Evolutionary conservation across 169 alveolate species (phyloP).

Genomic region (Plasmodium adleri): DNA sequence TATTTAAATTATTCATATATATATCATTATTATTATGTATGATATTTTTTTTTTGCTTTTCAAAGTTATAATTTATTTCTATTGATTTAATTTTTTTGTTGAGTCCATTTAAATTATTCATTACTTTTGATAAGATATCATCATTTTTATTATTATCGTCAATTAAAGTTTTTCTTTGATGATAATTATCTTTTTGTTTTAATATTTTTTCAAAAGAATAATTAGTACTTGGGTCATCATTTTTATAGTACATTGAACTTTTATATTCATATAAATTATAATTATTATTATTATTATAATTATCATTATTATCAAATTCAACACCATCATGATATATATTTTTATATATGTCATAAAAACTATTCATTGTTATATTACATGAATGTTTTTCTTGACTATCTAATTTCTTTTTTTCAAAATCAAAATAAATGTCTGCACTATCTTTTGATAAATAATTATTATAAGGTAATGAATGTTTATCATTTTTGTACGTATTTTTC

Average conservation of each 20-base stretch:
- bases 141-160: not conserved
- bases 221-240: slow-evolving; percentile 43
- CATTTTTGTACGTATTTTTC: not conserved
- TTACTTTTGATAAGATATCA: slow-evolving; percentile 21
- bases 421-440: slow-evolving; percentile 51
- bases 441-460: slow-evolving; percentile 27
- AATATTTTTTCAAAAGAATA: slow-evolving; percentile 66
- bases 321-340: too few species aligned
- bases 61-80: slow-evolving; percentile 23
- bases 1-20: not conserved
- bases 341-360: slow-evolving; percentile 2
- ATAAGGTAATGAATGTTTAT: not conserved
- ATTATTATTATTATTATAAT: not conserved
- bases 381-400: slow-evolving; percentile 10
- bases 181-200: not conserved
- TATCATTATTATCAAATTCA: not conserved
- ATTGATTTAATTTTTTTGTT: slow-evolving; percentile 43
- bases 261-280: slow-evolving; percentile 8
- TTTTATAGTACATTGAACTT: slow-evolving; percentile 6
- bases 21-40: not conserved
- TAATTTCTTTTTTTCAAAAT: slow-evolving; percentile 49
- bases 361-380: not conserved
- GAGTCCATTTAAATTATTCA: slow-evolving; percentile 41
- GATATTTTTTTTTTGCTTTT: slow-evolving; percentile 8
- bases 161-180: too few species aligned